Base-by-base conservation (phyloP, 768 basidiomycete genomes). In the Saitozyma sp. region DNA sequence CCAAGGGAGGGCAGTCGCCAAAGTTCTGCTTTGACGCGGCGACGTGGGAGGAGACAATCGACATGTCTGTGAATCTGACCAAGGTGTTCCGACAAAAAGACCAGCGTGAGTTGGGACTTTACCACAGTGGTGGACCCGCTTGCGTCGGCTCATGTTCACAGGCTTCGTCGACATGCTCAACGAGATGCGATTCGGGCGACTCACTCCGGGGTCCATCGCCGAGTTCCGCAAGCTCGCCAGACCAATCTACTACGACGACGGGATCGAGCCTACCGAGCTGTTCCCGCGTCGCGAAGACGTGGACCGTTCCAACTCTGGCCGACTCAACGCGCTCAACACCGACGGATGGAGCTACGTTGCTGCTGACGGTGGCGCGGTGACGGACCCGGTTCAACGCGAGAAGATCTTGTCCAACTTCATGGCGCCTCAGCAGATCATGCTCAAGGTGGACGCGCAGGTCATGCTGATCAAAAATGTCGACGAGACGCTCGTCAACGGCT, bases 401-500 rank as follows among this genome's bases (percentile, higher is more conserved):
- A 96, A 89, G 76, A 83, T 92, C 79, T 86, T 98, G 6, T 81
- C 84, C 6, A 97, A 96, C 77, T 90, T 95, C 73, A 94, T 99
- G 89, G 93, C 93, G 0, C 88, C 90, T 0, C 80, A 83, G 59
- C 69, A 61, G 7, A 84, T 99, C n/a, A 71, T 75, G 0, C 84
- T 99, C 39, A 89, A 91, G 52, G 72, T 88, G 37, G 87, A 88
- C 59, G 88, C 91, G 8, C 95, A 97, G 79, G 92, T 95, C 5
- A 97, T 96, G 93, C 83, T 96, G 40, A 91, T 92, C 80, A 97
- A 97, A 82, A 98, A 98, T 74, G 81, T 89, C 56, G 91, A 94
- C 69, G 92, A 93, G 39, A 85, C 83, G 3, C 85, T 98, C 8
- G 96, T 97, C 50, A 99, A 99, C 72, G 96, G 96, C 1, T 91